Base-by-base conservation (phyloP, 1,284 basidiomycete species). In the Vanrija pseudolonga region DNA sequence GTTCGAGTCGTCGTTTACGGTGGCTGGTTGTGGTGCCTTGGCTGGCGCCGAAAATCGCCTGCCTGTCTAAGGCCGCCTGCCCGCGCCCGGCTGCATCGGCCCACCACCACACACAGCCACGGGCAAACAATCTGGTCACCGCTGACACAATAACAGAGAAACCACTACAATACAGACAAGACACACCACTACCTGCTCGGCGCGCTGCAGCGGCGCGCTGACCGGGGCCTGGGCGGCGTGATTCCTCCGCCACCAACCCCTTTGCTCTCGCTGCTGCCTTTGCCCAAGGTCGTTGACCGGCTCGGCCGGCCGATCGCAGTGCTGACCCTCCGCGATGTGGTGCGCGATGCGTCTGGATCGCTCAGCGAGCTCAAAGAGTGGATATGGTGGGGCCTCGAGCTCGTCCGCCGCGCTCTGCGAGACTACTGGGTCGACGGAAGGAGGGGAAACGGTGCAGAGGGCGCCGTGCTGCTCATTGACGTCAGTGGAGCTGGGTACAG, bases 321-420 rank as follows among this genome's bases (percentile, higher is more conserved):
- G 0, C 62, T 77, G 4, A 63, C 63, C 4, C 53, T 71, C 3
- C 56, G 65, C 14, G 60, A 72, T n/a, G 66, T 73, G 0, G 43
- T 45, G 40, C 52, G 73, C 32, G 69, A 72, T 43, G 64, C 58
- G 12, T 52, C 66, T 4, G 73, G 70, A 3, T 61, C 59, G 8
- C 51, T 74, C 26, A 65, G 66, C 14, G 70, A 69, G 28, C 51
- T 77, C 23, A 71, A 71, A 42, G 65, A 70, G 37, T 74, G 69
- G 68, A 57, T 60, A 9, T 76, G 71, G 72, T 76, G 72, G 71
- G 66, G 64, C 7, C 61, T 69, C 22, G 71, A 74, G 50, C 60
- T 72, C 55, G 59, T 65, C 4, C 55, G 72, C 24, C 55, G 74
- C 44, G 61, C 60, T 0, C 41, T 73, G 37, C 50, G 56, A 39